Conservation (phyloP, 2,329 filamentous ascomycete genomes). For the Scolecobasidium constrictum region DNA sequence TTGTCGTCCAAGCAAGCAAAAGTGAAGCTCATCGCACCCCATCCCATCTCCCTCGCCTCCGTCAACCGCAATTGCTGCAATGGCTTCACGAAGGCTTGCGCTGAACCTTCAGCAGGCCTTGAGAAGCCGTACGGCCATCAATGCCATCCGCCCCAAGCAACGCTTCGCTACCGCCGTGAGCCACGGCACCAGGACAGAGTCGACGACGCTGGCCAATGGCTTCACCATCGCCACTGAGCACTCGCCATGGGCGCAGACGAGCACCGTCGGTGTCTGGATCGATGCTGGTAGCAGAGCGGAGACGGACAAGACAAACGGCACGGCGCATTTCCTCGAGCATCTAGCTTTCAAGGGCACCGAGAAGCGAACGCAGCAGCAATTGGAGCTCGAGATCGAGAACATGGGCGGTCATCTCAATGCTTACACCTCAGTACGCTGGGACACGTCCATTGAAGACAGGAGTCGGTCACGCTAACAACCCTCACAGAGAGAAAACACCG, state of each 20-base stretch:
- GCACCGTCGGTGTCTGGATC: conserved; percentile 98
- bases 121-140: conserved; percentile 73
- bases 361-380: conserved; percentile 89
- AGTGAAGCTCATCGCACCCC: too few relatives aligned
- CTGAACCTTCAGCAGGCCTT: conserved; percentile 85
- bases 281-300: conserved; percentile 97
- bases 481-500: conserved; percentile 96
- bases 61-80: conserved; percentile 32
- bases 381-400: conserved; percentile 99
- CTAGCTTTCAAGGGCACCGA: conserved; percentile 98
- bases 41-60: conserved; percentile 20
- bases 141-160: conserved; percentile 53
- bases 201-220: conserved; percentile 93
- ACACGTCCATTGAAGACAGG: too few relatives aligned
- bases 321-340: conserved; percentile 98
- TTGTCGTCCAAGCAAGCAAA: too few relatives aligned
- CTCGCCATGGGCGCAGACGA: conserved; percentile 96
- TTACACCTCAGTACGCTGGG: conserved; percentile 87
- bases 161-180: conserved; percentile 80
- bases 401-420: conserved; percentile 99
- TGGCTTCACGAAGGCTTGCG: conserved; percentile 97
- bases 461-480: too few relatives aligned
- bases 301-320: conserved; percentile 97
- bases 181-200: conserved; percentile 68
- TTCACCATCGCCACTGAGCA: conserved; percentile 97